Evolutionary conservation across 2,329 filamentous ascomycete species (phyloP).

Genomic region (Cladosporium cucumerinum): DNA sequence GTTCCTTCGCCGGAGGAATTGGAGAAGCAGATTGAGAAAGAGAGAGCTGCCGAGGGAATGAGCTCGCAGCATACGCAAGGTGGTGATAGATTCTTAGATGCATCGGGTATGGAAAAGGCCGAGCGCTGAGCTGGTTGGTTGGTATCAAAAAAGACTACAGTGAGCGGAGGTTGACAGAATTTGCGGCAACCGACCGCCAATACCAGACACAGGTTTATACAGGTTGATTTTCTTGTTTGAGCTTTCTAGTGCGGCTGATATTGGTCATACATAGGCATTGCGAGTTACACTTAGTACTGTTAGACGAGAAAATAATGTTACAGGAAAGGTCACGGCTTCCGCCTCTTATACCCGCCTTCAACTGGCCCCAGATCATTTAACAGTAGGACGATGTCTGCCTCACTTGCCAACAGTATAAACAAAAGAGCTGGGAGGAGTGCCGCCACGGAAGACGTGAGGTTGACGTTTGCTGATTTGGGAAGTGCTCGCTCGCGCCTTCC

Average conservation of each 20-base stretch:
- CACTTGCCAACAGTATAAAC: background rate
- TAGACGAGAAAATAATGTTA: background rate
- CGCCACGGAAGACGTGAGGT: background rate
- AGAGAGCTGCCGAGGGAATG: background rate
- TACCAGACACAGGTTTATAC: background rate
- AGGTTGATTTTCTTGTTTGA: background rate
- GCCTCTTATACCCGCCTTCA: background rate
- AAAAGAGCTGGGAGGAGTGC: background rate
- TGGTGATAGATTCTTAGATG: conserved; percentile 24
- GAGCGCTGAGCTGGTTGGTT: conserved; percentile 15
- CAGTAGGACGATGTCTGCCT: background rate
- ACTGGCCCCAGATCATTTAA: no score
- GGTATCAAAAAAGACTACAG: background rate
- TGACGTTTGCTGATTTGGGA: background rate
- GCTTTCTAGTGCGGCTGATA: conserved; percentile 5
- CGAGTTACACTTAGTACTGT: background rate
- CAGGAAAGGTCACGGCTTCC: no score
- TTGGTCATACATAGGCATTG: background rate
- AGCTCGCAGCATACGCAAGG: background rate
- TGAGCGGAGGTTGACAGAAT: background rate
- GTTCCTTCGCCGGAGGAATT: conserved; percentile 19
- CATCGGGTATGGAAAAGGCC: conserved; percentile 25
- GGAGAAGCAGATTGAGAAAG: conserved; percentile 19
- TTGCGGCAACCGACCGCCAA: background rate
- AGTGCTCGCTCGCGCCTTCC: background rate